phyloP scores from a whole-genome alignment of 805 yeast species.

The Candida maesae region DNA sequence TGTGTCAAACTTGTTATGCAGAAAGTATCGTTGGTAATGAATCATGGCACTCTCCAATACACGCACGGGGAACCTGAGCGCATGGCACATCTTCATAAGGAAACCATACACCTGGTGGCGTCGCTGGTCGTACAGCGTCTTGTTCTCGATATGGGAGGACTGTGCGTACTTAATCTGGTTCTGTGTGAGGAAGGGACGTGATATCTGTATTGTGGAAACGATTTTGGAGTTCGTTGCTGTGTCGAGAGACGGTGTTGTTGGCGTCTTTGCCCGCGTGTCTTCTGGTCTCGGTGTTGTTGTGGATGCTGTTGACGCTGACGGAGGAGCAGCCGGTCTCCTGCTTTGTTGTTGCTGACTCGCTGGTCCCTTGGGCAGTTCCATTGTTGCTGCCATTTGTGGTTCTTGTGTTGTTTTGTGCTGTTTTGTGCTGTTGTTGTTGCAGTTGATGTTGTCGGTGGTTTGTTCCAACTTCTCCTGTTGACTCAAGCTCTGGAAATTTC shows the following conservation, averaged over 20 bases:
- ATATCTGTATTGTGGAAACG: slow-evolving; percentile 36
- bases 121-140: slow-evolving; percentile 46
- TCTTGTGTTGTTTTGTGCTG: no score
- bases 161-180: slow-evolving; percentile 51
- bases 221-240: no score
- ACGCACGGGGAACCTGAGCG: slow-evolving; percentile 62
- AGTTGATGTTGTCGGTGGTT: no score
- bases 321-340: neutral
- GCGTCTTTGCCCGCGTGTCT: neutral
- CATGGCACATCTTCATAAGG: slow-evolving; percentile 47
- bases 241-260: no score
- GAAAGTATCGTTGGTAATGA: slow-evolving; percentile 65
- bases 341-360: neutral
- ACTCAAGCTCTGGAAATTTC: no score
- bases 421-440: no score
- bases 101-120: slow-evolving; percentile 52
- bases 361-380: neutral
- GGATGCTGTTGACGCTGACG: neutral
- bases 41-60: slow-evolving; percentile 69
- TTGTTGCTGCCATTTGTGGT: neutral
- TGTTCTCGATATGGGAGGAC: slow-evolving; percentile 46
- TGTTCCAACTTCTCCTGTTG: no score
- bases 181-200: slow-evolving; percentile 59
- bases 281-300: neutral
- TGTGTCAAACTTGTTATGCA: slow-evolving; percentile 59